These are phyloP conservation scores for Fusarium marasasianum DNA, from an alignment of 2,329 filamentous ascomycete genomes.

Conservation along the genomic window DNA sequence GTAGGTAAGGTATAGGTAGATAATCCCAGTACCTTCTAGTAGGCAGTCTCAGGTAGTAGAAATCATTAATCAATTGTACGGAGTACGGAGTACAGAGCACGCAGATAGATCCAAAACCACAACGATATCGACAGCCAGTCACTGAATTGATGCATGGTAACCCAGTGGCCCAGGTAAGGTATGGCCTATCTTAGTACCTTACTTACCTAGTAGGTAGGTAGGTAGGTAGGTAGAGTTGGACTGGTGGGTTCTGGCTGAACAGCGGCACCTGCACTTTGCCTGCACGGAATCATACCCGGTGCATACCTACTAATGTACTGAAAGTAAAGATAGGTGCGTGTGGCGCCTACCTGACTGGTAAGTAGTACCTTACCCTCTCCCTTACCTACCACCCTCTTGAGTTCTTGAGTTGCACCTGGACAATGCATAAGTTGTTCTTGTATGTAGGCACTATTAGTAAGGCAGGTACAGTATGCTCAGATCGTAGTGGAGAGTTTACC, in stretches of 20 bases:
- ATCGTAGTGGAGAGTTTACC: not conserved
- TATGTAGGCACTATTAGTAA: not conserved
- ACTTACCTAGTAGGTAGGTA: no score
- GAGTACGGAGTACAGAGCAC: not conserved
- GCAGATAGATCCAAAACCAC: not conserved
- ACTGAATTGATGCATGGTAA: not conserved
- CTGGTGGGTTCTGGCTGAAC: not conserved
- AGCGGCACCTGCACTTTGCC: not conserved
- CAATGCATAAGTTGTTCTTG: not conserved
- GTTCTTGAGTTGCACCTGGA: not conserved
- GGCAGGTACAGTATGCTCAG: not conserved
- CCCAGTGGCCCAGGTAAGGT: not conserved
- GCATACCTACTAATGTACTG: not conserved
- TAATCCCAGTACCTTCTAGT: not conserved
- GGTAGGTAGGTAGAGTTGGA: not conserved
- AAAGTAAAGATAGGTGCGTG: not conserved
- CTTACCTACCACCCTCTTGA: not conserved
- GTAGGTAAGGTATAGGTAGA: not conserved
- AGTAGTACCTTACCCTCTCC: not conserved
- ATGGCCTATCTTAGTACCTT: not conserved
- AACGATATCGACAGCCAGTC: not conserved
- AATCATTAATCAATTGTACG: not conserved
- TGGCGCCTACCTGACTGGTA: not conserved
- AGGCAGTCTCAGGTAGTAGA: not conserved
- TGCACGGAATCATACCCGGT: conserved; percentile 23